These are phyloP conservation scores for Verticillium klebahnii DNA, from an alignment of 2,329 filamentous ascomycete species.

Conservation along the genomic window DNA sequence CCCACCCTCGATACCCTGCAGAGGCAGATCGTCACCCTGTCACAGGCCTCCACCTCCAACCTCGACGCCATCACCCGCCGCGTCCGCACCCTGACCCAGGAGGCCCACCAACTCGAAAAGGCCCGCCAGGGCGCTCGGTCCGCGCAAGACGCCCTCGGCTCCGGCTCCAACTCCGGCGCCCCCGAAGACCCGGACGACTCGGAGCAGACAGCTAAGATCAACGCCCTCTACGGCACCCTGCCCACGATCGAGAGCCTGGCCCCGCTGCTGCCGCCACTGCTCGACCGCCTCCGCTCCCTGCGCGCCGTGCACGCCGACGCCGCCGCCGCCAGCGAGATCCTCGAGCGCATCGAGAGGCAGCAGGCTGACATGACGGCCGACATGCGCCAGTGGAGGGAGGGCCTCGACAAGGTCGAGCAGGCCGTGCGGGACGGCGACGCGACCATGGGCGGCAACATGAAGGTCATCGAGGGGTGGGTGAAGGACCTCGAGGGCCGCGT, in stretches of 20 bases:
- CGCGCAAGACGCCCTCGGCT: conserved; percentile 53
- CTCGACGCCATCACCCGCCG: conserved; percentile 68
- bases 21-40: conserved; percentile 72
- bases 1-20: conserved; percentile 78
- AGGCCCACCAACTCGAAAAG: conserved; percentile 69
- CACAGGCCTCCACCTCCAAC: conserved; percentile 65
- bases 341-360: conserved; percentile 71
- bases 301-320: conserved; percentile 83
- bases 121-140: conserved; percentile 57
- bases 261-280: conserved; percentile 76
- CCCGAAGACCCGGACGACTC: conserved; percentile 42
- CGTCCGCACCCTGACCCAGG: conserved; percentile 64
- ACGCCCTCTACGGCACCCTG: conserved; percentile 83
- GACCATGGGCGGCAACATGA: conserved; percentile 73
- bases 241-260: conserved; percentile 83
- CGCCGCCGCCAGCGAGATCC: conserved; percentile 70
- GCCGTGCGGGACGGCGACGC: conserved; percentile 66
- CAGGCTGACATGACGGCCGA: conserved; percentile 81
- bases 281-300: conserved; percentile 81
- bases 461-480: conserved; percentile 84
- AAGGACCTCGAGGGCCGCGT: conserved; percentile 79
- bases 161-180: conserved; percentile 29
- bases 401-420: conserved; percentile 72
- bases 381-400: conserved; percentile 80
- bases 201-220: conserved; percentile 82